Evolutionary conservation across 352 stramenopile genomes (phyloP).

Genomic region (Halophytophthora batemanensis): DNA sequence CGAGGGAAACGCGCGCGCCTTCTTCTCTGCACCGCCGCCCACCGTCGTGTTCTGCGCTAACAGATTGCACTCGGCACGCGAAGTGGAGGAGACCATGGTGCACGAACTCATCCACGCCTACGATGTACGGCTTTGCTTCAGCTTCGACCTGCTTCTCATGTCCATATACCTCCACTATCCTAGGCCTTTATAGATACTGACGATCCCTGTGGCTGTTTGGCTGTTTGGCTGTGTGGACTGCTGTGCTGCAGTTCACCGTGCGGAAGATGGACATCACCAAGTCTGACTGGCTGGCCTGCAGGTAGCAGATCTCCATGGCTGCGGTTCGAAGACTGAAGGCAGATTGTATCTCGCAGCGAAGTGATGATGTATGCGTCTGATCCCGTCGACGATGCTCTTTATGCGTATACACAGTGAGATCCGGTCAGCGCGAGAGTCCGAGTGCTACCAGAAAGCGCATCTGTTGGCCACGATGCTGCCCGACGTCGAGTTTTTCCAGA

Average conservation of each 20-base stretch:
- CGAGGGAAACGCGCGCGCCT: constrained; percentile 70
- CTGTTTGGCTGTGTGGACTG: background rate
- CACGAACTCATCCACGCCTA: constrained; percentile 86
- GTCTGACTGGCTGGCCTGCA: constrained; percentile 73
- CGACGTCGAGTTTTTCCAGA: constrained; percentile 59
- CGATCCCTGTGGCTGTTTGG: background rate
- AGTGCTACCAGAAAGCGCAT: constrained; percentile 78
- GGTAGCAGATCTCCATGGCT: constrained; percentile 20
- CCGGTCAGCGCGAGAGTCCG: constrained; percentile 73
- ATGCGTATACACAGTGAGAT: constrained; percentile 52
- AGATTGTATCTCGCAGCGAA: background rate
- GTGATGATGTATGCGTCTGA: background rate
- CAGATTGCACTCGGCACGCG: constrained; percentile 57
- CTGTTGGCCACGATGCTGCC: constrained; percentile 55
- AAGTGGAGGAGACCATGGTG: constrained; percentile 83
- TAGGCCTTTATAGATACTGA: background rate
- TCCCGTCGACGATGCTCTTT: background rate
- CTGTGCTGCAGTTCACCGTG: constrained; percentile 58
- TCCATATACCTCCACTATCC: background rate
- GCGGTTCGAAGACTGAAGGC: background rate
- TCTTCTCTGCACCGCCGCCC: constrained; percentile 79
- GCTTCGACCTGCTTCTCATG: background rate
- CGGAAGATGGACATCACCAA: constrained; percentile 87
- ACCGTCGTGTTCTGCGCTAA: constrained; percentile 85
- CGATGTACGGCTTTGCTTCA: constrained; percentile 42